Percentiles rank a stretch among this genome's conserved stretches.
Evolutionary conservation across 1,284 basidiomycete species (phyloP).

Genomic region (Xerocomus tenax): DNA sequence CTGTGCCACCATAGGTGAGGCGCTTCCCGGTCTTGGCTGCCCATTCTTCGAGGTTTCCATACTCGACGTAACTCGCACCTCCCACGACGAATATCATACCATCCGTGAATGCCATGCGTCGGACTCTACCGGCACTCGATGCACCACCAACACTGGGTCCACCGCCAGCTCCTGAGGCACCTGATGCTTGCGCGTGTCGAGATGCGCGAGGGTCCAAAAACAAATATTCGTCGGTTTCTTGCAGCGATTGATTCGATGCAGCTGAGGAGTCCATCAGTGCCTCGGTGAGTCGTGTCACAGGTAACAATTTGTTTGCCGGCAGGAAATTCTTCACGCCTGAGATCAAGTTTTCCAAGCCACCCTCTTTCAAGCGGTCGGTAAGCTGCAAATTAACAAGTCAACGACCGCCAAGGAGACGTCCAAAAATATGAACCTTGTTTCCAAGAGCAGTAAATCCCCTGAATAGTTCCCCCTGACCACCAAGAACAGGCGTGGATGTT

Average conservation of each 20-base stretch:
- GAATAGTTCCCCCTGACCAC: conserved; percentile 72
- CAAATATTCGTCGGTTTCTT: conserved; percentile 94
- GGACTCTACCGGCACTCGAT: conserved; percentile 41
- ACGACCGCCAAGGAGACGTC: conserved; percentile 7
- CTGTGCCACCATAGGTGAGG: conserved; percentile 93
- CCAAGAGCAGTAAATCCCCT: conserved; percentile 89
- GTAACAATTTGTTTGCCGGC: conserved; percentile 88
- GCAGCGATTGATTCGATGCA: conserved; percentile 85
- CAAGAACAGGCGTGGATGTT: conserved; percentile 68
- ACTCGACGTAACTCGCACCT: conserved; percentile 95
- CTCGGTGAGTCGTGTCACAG: conserved; percentile 87
- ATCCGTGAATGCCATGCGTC: conserved; percentile 80
- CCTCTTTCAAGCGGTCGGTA: conserved; percentile 89
- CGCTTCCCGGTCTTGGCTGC: conserved; percentile 69
- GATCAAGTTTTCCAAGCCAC: conserved; percentile 90
- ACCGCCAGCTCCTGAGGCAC: conserved; percentile 43
- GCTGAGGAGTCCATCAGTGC: conserved; percentile 94
- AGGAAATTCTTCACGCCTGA: conserved; percentile 98
- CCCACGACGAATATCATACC: conserved; percentile 93
- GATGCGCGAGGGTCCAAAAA: conserved; percentile 86
- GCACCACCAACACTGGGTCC: conserved; percentile 34
- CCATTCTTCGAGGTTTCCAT: conserved; percentile 93
- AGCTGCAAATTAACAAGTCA: conserved; percentile 41
- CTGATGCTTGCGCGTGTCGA: conserved; percentile 47
- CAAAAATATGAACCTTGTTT: conserved; percentile 57